phyloP scores from a whole-genome alignment of 306 rosid genomes.

The Begonia peltatifolia region DNA sequence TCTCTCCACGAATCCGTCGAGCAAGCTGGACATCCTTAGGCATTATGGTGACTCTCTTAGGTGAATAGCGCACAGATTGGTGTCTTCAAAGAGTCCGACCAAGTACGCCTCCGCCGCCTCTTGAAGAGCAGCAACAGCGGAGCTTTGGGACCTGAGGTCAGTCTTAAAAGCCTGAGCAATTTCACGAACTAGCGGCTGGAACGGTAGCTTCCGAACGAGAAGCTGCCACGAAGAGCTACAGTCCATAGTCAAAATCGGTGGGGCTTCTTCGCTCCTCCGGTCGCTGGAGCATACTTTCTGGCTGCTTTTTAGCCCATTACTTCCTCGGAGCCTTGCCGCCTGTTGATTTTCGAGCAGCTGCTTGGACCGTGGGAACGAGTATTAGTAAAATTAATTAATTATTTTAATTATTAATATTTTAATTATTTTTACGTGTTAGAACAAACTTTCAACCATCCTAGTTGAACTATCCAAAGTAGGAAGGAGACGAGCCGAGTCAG shows the following conservation, averaged over 20 bases:
- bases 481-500: too few species aligned
- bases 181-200: constrained; percentile 15
- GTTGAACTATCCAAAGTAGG: too few species aligned
- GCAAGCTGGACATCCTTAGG: constrained; percentile 18
- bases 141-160: constrained; percentile 18
- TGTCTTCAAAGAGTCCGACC: constrained; percentile 19
- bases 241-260: constrained; percentile 17
- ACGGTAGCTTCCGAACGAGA: constrained; percentile 16
- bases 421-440: too few species aligned
- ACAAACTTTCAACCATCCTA: too few species aligned
- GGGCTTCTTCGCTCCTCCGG: constrained; percentile 25
- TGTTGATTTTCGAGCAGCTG: constrained; percentile 19
- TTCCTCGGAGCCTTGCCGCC: constrained; percentile 20
- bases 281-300: constrained; percentile 17
- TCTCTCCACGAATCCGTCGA: constrained; percentile 16
- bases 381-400: too few species aligned
- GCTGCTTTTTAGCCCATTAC: constrained; percentile 22
- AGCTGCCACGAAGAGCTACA: constrained; percentile 18
- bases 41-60: constrained; percentile 18
- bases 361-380: too few species aligned
- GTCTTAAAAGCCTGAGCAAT: constrained; percentile 20
- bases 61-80: constrained; percentile 17
- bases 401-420: too few species aligned
- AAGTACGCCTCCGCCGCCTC: constrained; percentile 18
- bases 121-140: constrained; percentile 16